These are phyloP conservation scores for Phytophthora agathidicida DNA, from an alignment of 352 stramenopile species.

Conservation along the genomic window DNA sequence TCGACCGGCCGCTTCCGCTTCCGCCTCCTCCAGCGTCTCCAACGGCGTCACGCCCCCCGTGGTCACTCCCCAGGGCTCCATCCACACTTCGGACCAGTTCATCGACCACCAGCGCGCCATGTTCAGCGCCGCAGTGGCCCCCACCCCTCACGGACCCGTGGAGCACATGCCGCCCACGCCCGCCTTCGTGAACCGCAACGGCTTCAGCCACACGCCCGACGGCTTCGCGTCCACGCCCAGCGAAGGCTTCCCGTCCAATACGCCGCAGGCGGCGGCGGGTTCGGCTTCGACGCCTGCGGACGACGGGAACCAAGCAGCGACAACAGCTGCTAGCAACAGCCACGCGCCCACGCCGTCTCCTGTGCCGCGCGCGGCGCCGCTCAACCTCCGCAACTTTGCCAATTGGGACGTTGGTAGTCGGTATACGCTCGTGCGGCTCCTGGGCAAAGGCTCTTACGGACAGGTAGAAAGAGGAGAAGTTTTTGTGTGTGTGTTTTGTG, in stretches of 20 bases:
- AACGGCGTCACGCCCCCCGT: constrained; percentile 49
- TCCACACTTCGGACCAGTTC: constrained; percentile 74
- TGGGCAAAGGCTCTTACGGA: constrained; percentile 88
- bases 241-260: constrained; percentile 44
- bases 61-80: constrained; percentile 43
- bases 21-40: constrained; percentile 22
- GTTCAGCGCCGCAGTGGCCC: constrained; percentile 73
- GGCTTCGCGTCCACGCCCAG: constrained; percentile 69
- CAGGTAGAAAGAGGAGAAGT: constrained; percentile 44
- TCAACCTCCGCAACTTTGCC: constrained; percentile 83
- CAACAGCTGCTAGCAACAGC: constrained; percentile 12
- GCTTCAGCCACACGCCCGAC: constrained; percentile 67
- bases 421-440: constrained; percentile 80
- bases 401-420: constrained; percentile 84
- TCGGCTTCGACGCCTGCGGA: constrained; percentile 35
- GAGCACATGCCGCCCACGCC: constrained; percentile 85
- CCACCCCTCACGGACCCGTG: constrained; percentile 78
- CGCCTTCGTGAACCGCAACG: constrained; percentile 72
- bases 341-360: constrained; percentile 65
- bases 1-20: constrained; percentile 29
- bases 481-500: neutral
- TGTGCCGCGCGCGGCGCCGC: constrained; percentile 63
- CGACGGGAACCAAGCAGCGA: constrained; percentile 30
- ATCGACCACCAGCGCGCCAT: constrained; percentile 83
- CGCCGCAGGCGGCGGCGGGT: constrained; percentile 12